These are phyloP conservation scores for Pythium aristosporum DNA, from an alignment of 352 stramenopile genomes.

Conservation along the genomic window DNA sequence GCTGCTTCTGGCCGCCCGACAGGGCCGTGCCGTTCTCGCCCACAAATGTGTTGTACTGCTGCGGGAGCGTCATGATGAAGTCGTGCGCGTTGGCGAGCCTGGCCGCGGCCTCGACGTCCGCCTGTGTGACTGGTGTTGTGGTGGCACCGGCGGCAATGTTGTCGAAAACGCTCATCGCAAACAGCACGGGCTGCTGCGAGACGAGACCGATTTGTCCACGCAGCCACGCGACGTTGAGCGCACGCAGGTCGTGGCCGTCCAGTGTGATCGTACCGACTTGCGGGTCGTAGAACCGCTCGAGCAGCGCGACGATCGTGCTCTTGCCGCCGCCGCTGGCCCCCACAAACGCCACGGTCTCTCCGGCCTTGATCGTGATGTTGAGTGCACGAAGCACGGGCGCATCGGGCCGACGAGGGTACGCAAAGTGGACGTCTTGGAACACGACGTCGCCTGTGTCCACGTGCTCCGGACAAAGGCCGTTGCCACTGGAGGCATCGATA, in stretches of 20 bases:
- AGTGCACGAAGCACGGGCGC: slow-evolving; percentile 17
- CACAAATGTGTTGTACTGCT: slow-evolving; percentile 58
- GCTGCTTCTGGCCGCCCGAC: slow-evolving; percentile 55
- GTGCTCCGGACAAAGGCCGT: slow-evolving; percentile 32
- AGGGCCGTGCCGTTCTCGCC: slow-evolving; percentile 76
- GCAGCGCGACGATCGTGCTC: slow-evolving; percentile 46
- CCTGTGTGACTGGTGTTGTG: background rate
- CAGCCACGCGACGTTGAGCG: slow-evolving; percentile 63
- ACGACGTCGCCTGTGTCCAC: slow-evolving; percentile 33
- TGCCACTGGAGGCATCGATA: slow-evolving; percentile 32
- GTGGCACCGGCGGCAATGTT: slow-evolving; percentile 62
- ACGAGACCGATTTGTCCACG: slow-evolving; percentile 51
- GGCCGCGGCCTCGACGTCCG: slow-evolving; percentile 11
- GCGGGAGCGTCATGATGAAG: slow-evolving; percentile 35
- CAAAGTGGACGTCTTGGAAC: slow-evolving; percentile 53
- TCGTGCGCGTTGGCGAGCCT: slow-evolving; percentile 25
- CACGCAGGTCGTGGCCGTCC: slow-evolving; percentile 60
- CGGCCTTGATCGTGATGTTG: slow-evolving; percentile 33
- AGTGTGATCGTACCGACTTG: slow-evolving; percentile 57
- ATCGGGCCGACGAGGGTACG: slow-evolving; percentile 54
- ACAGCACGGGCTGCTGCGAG: slow-evolving; percentile 78
- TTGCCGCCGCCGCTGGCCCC: slow-evolving; percentile 29
- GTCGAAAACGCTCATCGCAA: slow-evolving; percentile 71
- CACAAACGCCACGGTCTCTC: slow-evolving; percentile 27
- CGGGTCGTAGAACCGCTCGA: slow-evolving; percentile 87